Percentiles rank a stretch among this genome's conserved stretches.
These are phyloP conservation scores for Chalaropsis thielavioides DNA, from an alignment of 2,329 filamentous ascomycete genomes.

Conservation along the genomic window DNA sequence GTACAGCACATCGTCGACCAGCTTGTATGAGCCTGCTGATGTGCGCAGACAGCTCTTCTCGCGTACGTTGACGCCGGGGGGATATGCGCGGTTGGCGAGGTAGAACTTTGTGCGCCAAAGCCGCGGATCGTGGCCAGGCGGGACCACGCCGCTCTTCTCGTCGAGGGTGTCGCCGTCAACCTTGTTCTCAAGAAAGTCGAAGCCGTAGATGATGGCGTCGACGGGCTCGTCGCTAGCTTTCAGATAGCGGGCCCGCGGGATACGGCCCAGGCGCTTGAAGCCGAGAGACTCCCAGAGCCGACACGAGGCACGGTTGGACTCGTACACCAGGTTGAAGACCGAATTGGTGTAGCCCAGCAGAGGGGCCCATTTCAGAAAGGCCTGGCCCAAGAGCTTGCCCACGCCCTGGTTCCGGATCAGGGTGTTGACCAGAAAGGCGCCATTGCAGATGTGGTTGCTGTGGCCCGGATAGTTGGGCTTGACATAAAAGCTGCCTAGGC, in stretches of 20 bases:
- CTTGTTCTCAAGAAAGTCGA: conserved; percentile 39
- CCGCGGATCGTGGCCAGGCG: conserved; percentile 51
- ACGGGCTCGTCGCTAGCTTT: conserved; percentile 53
- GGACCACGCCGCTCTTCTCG: conserved; percentile 15
- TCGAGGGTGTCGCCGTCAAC: conserved; percentile 23
- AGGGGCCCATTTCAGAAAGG: conserved; percentile 64
- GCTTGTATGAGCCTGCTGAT: conserved; percentile 89
- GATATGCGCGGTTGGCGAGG: conserved; percentile 86
- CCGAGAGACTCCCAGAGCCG: conserved; percentile 84
- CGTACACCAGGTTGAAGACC: conserved; percentile 88
- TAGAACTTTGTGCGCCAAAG: conserved; percentile 99
- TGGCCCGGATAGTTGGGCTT: conserved; percentile 87
- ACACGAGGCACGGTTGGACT: conserved; percentile 81
- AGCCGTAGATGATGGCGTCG: conserved; percentile 66
- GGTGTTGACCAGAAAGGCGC: conserved; percentile 61
- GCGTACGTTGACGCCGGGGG: conserved; percentile 78
- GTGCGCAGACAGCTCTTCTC: conserved; percentile 91
- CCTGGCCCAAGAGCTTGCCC: conserved; percentile 60
- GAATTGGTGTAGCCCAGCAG: conserved; percentile 79
- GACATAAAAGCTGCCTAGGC: conserved; percentile 83
- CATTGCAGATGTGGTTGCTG: conserved; percentile 85
- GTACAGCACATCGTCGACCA: conserved; percentile 70
- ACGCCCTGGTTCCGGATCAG: conserved; percentile 59
- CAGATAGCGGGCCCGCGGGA: conserved; percentile 57
- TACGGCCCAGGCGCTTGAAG: conserved; percentile 80